These are phyloP conservation scores for Candida corydali DNA, from an alignment of 805 yeast species.

Conservation along the genomic window DNA sequence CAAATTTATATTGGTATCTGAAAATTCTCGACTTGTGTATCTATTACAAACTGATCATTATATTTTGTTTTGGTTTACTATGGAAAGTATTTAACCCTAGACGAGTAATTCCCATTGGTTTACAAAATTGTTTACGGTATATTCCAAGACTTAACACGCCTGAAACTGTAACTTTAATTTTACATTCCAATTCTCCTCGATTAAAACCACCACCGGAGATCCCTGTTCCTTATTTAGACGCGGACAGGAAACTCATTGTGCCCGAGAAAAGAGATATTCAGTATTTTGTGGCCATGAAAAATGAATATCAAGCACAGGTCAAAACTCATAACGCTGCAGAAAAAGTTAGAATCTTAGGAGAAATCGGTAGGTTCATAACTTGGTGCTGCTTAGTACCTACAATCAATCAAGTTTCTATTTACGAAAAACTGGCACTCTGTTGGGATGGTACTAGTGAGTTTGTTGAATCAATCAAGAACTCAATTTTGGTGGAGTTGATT, in stretches of 20 bases:
- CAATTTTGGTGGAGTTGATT: slow-evolving; percentile 17
- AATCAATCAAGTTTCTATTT: slow-evolving; percentile 16
- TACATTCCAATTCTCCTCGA: slow-evolving; percentile 23
- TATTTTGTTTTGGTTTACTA: slow-evolving; percentile 1
- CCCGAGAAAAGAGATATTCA: slow-evolving; percentile 35
- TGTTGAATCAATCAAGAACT: slow-evolving; percentile 13
- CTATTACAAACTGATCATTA: background rate
- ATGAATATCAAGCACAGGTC: slow-evolving; percentile 36
- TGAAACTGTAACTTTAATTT: slow-evolving; percentile 23
- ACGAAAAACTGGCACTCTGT: slow-evolving; percentile 18
- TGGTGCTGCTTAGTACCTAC: slow-evolving; percentile 24
- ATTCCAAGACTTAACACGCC: slow-evolving; percentile 21
- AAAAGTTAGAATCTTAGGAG: slow-evolving; percentile 32
- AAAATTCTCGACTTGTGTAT: background rate
- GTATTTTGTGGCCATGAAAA: slow-evolving; percentile 24
- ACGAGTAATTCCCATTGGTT: slow-evolving; percentile 7
- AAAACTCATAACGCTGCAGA: slow-evolving; percentile 41
- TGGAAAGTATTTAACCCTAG: slow-evolving; percentile 1
- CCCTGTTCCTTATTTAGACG: slow-evolving; percentile 41
- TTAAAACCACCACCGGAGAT: slow-evolving; percentile 38
- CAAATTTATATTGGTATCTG: slow-evolving; percentile 6
- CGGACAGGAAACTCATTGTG: slow-evolving; percentile 33
- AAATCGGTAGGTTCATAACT: slow-evolving; percentile 26
- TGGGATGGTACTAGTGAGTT: slow-evolving; percentile 15
- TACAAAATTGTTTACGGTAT: slow-evolving; percentile 7